Evolutionary conservation across 495 filamentous ascomycete genomes (phyloP).

Genomic region (Aspergillus indologenus): DNA sequence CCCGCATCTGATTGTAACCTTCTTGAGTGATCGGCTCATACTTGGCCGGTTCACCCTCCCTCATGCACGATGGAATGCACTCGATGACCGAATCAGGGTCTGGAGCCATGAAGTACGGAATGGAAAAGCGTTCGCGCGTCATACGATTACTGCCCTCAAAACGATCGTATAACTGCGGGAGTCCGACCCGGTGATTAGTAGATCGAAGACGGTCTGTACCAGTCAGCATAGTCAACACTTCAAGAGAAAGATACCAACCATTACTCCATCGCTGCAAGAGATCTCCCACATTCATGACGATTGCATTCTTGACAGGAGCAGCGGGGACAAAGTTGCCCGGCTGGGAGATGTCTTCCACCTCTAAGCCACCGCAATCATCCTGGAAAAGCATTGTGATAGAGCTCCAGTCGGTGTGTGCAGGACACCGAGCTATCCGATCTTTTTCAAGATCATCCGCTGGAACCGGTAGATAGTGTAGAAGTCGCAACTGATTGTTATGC

Average conservation of each 20-base stretch:
- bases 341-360: conserved; percentile 53
- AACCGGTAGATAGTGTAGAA: conserved; percentile 65
- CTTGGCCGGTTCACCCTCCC: conserved; percentile 38
- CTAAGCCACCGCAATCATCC: conserved; percentile 50
- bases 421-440: conserved; percentile 48
- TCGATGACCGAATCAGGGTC: conserved; percentile 55
- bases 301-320: conserved; percentile 45
- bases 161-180: conserved; percentile 37
- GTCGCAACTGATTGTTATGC: conserved; percentile 58
- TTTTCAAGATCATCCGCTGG: conserved; percentile 44
- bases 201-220: conserved; percentile 48
- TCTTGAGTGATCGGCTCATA: conserved; percentile 52
- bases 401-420: conserved; percentile 53
- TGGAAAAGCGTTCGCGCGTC: conserved; percentile 55
- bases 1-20: conserved; percentile 51
- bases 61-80: conserved; percentile 50
- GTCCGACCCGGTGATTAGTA: conserved; percentile 53
- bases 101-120: conserved; percentile 59
- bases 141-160: conserved; percentile 39
- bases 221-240: not conserved
- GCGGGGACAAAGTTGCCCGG: conserved; percentile 53
- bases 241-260: conserved; percentile 31
- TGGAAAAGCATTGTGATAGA: conserved; percentile 52
- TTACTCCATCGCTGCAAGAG: conserved; percentile 61
- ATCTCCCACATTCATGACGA: conserved; percentile 60